phyloP scores from a whole-genome alignment of 192 early-diverging fungal species.

The Rhizoclosmatium globosum region DNA sequence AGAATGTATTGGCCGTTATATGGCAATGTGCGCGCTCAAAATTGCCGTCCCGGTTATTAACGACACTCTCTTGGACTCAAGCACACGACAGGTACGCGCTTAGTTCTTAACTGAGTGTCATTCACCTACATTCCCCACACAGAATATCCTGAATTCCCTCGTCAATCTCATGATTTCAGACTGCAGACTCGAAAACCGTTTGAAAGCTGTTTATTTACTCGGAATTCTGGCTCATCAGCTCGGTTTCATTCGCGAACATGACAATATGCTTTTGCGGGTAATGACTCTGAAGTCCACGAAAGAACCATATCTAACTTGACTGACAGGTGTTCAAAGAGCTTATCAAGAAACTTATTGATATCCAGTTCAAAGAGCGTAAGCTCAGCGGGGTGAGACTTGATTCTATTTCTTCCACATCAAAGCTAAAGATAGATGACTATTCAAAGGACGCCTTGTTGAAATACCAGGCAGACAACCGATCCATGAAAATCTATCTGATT shows the following conservation, averaged over 20 bases:
- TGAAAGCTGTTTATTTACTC: slow-evolving; percentile 61
- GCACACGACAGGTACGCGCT: slow-evolving; percentile 48
- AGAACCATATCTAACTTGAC: slow-evolving; percentile 18
- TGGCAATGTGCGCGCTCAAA: slow-evolving; percentile 57
- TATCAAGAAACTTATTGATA: slow-evolving; percentile 51
- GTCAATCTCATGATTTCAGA: slow-evolving; percentile 59
- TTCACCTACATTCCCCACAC: too few species aligned
- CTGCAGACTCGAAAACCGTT: slow-evolving; percentile 58
- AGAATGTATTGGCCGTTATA: slow-evolving; percentile 59
- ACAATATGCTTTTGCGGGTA: slow-evolving; percentile 51
- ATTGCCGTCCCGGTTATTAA: slow-evolving; percentile 59
- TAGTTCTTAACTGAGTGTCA: slow-evolving; percentile 3
- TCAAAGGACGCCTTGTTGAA: slow-evolving; percentile 5
- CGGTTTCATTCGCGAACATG: slow-evolving; percentile 55
- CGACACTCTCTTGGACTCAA: slow-evolving; percentile 60
- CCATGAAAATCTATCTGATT: slow-evolving; percentile 56
- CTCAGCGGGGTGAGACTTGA: slow-evolving; percentile 10
- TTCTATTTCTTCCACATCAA: too few species aligned
- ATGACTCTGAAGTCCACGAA: slow-evolving; percentile 2
- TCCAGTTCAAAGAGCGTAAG: slow-evolving; percentile 54
- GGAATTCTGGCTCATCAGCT: slow-evolving; percentile 57
- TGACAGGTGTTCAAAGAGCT: slow-evolving; percentile 58
- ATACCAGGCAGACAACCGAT: slow-evolving; percentile 40
- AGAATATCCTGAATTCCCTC: slow-evolving; percentile 51
- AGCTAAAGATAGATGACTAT: too few species aligned